Evolutionary conservation across 768 basidiomycete species (phyloP).

Genomic region (Cystobasidium ongulense): DNA sequence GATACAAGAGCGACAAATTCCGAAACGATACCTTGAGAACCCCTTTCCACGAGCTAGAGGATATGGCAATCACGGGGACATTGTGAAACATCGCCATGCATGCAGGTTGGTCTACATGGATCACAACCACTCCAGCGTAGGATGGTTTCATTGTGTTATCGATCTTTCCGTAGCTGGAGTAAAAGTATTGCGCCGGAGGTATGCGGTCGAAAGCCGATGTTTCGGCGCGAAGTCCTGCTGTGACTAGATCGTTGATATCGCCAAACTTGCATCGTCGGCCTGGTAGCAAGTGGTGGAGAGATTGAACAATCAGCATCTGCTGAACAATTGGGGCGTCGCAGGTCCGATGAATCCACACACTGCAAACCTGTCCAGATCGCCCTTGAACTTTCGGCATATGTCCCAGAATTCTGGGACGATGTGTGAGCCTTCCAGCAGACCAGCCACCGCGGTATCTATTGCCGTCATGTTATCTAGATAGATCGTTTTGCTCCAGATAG

Average conservation of each 20-base stretch:
- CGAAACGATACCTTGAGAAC: neutral
- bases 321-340: no score
- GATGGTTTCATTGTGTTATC: neutral
- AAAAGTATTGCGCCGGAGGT: neutral
- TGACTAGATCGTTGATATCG: neutral
- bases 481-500: neutral
- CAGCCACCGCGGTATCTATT: neutral
- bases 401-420: neutral
- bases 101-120: neutral
- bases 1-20: neutral
- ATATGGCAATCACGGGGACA: neutral
- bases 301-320: no score
- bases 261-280: neutral
- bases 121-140: neutral
- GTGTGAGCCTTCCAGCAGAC: neutral
- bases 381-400: neutral
- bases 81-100: neutral
- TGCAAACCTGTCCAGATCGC: neutral
- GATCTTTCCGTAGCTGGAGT: neutral
- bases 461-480: neutral
- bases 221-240: neutral
- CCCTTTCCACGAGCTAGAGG: neutral
- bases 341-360: neutral
- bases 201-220: neutral
- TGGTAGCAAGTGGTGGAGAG: neutral